phyloP scores from a whole-genome alignment of 129 eudicot genomes.

The Deinandra increscens region DNA sequence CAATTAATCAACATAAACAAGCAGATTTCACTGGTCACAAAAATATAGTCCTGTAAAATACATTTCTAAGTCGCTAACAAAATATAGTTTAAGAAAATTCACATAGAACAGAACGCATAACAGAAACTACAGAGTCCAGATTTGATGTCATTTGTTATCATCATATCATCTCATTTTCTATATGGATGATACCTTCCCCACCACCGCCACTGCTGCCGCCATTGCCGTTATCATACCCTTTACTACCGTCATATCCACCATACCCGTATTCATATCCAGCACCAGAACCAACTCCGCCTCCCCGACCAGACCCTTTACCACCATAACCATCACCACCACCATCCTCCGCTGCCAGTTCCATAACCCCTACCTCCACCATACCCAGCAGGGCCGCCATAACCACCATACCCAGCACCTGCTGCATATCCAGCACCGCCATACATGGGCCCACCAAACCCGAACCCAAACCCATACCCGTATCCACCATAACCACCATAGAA shows the following conservation, averaged over 20 bases:
- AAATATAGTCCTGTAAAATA: constrained; percentile 22
- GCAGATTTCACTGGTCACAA: constrained; percentile 16
- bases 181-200: constrained; percentile 82
- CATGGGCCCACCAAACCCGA: constrained; percentile 79
- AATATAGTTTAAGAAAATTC: constrained; percentile 15
- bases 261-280: constrained; percentile 28
- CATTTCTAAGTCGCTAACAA: constrained; percentile 29
- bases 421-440: constrained; percentile 78
- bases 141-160: constrained; percentile 25
- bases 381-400: constrained; percentile 47
- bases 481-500: constrained; percentile 77
- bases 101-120: constrained; percentile 18
- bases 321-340: constrained; percentile 34
- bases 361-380: constrained; percentile 63
- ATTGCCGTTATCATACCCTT: constrained; percentile 47
- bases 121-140: constrained; percentile 30
- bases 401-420: constrained; percentile 48
- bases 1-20: constrained; percentile 10
- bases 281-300: neutral
- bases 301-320: constrained; percentile 47
- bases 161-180: constrained; percentile 46
- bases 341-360: constrained; percentile 37
- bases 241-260: constrained; percentile 37
- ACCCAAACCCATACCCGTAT: constrained; percentile 80
- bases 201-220: constrained; percentile 1